A percentile compares a stretch with the other conserved stretches of the same genome.
Conservation (phyloP, 352 stramenopile species). For the Globisporangium nagaii region DNA sequence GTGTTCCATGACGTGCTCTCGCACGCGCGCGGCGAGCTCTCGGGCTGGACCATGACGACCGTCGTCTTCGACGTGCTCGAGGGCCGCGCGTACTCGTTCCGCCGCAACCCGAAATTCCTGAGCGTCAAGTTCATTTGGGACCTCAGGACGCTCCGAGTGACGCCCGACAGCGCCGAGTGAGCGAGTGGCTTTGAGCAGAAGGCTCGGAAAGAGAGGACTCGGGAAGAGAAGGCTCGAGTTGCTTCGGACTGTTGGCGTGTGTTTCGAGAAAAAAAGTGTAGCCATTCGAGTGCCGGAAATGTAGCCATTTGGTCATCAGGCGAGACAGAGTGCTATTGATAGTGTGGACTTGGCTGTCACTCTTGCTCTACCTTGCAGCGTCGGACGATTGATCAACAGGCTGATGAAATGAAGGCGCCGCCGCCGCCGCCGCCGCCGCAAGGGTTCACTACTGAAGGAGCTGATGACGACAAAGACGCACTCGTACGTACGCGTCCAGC, state of each 20-base stretch:
- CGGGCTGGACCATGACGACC: constrained; percentile 65
- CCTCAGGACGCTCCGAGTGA: constrained; percentile 32
- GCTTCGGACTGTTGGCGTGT: too few species aligned
- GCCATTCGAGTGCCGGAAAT: not conserved
- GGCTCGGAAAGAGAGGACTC: too few species aligned
- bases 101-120: constrained; percentile 31
- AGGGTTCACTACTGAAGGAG: constrained; percentile 4
- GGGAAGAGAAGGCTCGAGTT: too few species aligned
- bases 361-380: too few species aligned
- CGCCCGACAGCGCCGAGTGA: constrained; percentile 6
- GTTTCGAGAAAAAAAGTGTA: too few species aligned
- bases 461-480: constrained; percentile 20
- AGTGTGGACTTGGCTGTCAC: too few species aligned
- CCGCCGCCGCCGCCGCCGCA: constrained; percentile 1
- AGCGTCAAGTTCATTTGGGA: constrained; percentile 40
- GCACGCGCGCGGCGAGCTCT: constrained; percentile 51
- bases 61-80: constrained; percentile 53
- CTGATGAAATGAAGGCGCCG: constrained; percentile 2
- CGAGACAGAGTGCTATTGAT: not conserved
- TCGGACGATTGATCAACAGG: too few species aligned
- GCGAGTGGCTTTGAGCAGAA: too few species aligned
- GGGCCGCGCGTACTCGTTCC: constrained; percentile 40
- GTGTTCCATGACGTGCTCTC: constrained; percentile 64
- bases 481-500: constrained; percentile 3
- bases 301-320: not conserved